A percentile compares a stretch with the other conserved stretches of the same genome.
phyloP scores from a whole-genome alignment of 805 yeast genomes.

The Cyberlindnera xylosilytica region DNA sequence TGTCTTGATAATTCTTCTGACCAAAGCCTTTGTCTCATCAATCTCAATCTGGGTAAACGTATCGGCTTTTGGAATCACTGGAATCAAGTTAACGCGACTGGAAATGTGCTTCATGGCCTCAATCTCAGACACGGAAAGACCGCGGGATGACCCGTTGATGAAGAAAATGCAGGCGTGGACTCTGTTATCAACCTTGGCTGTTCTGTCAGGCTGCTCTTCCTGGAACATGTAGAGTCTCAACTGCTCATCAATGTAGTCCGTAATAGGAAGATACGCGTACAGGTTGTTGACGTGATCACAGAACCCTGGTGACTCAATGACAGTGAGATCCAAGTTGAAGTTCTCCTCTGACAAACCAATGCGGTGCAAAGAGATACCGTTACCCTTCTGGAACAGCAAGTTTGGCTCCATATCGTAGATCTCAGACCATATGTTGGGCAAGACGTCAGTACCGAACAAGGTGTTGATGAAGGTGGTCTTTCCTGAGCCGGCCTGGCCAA shows the following conservation, averaged over 20 bases:
- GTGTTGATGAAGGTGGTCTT: constrained; percentile 81
- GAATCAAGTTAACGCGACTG: constrained; percentile 73
- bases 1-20: constrained; percentile 46
- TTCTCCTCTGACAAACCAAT: constrained; percentile 58
- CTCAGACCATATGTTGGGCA: constrained; percentile 40
- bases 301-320: constrained; percentile 76
- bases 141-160: constrained; percentile 63
- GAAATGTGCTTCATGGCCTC: constrained; percentile 69
- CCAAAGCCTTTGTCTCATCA: constrained; percentile 46
- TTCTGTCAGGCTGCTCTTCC: constrained; percentile 70
- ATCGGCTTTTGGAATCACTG: constrained; percentile 81
- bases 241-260: constrained; percentile 77
- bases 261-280: constrained; percentile 64
- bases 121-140: constrained; percentile 64
- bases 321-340: constrained; percentile 56
- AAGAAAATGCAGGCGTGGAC: constrained; percentile 87
- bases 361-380: constrained; percentile 33
- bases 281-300: constrained; percentile 67
- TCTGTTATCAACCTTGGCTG: constrained; percentile 53
- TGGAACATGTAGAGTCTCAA: constrained; percentile 66
- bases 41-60: constrained; percentile 60
- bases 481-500: constrained; percentile 84
- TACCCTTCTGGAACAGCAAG: constrained; percentile 35
- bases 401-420: constrained; percentile 37
- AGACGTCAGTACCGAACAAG: constrained; percentile 53